phyloP scores from a whole-genome alignment of 805 yeast genomes.

The Candida schatavii region DNA sequence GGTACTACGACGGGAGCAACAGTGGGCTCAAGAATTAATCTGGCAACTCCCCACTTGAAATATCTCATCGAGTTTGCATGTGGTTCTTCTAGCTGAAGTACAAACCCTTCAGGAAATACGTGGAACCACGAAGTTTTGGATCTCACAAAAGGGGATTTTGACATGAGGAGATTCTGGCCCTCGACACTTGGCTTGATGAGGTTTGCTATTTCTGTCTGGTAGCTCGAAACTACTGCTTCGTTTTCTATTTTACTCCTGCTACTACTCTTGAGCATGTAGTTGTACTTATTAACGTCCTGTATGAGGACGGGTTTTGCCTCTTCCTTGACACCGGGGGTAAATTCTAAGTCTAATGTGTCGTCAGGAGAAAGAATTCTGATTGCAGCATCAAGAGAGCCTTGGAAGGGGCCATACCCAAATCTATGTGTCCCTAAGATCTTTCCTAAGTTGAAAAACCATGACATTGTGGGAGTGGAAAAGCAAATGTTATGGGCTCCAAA shows the following conservation, averaged over 20 bases:
- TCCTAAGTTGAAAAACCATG: conserved; percentile 78
- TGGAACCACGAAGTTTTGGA: conserved; percentile 85
- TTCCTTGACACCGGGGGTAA: conserved; percentile 27
- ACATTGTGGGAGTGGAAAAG: conserved; percentile 52
- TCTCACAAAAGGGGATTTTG: conserved; percentile 53
- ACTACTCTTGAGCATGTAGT: too few relatives aligned
- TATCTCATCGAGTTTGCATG: conserved; percentile 85
- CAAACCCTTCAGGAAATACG: conserved; percentile 93
- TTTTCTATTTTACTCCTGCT: neutral
- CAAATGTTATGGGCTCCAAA: conserved; percentile 91
- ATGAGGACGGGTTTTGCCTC: conserved; percentile 30
- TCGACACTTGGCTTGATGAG: conserved; percentile 26
- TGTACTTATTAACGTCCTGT: conserved; percentile 33
- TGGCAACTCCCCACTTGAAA: conserved; percentile 92
- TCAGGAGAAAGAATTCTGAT: conserved; percentile 77
- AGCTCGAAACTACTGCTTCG: conserved; percentile 12
- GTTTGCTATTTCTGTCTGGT: conserved; percentile 13
- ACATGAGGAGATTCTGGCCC: conserved; percentile 29
- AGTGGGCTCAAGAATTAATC: conserved; percentile 79
- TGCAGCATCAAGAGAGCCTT: conserved; percentile 84
- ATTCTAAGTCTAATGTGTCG: conserved; percentile 54
- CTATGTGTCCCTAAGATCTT: conserved; percentile 84
- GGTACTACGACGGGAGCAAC: conserved; percentile 86
- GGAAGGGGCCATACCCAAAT: conserved; percentile 93
- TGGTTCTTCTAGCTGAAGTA: conserved; percentile 79